Evolutionary conservation across 2,329 filamentous ascomycete species (phyloP).

Genomic region (Fusarium decemcellulare): DNA sequence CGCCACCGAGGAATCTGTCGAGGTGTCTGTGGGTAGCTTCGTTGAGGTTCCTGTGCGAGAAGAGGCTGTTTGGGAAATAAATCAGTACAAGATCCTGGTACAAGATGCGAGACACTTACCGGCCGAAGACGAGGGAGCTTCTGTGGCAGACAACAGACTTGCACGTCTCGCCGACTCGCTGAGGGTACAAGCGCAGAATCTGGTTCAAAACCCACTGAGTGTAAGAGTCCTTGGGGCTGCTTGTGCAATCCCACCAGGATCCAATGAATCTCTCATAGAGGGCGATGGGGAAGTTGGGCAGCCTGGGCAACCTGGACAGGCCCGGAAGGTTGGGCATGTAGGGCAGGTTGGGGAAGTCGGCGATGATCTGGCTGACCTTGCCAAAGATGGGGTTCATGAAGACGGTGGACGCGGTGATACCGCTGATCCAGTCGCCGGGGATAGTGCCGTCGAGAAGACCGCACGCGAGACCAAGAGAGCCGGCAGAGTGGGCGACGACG

Average conservation of each 20-base stretch:
- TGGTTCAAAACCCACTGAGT: conserved; percentile 69
- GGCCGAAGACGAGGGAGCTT: conserved; percentile 71
- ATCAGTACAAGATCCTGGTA: neutral
- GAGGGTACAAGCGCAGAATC: conserved; percentile 70
- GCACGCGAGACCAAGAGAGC: conserved; percentile 69
- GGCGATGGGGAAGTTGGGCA: conserved; percentile 21
- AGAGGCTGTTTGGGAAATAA: conserved; percentile 50
- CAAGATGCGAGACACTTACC: conserved; percentile 43
- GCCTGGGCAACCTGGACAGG: too few relatives aligned
- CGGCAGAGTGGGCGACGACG: conserved; percentile 74
- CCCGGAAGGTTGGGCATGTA: conserved; percentile 5
- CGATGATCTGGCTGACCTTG: conserved; percentile 30
- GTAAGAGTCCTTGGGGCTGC: conserved; percentile 47
- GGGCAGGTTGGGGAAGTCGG: conserved; percentile 18
- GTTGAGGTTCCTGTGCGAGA: conserved; percentile 76
- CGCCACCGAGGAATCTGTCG: conserved; percentile 73
- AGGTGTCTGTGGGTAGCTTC: conserved; percentile 75
- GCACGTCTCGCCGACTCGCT: conserved; percentile 68
- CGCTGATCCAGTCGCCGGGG: conserved; percentile 68
- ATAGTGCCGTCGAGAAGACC: conserved; percentile 75
- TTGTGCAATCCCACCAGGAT: conserved; percentile 38
- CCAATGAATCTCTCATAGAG: conserved; percentile 31
- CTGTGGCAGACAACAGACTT: conserved; percentile 74
- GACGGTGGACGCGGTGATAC: conserved; percentile 71
- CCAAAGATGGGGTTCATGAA: conserved; percentile 70